Conservation (phyloP, 192 early-diverging fungal species). For the Coemansia nantahalensis region DNA sequence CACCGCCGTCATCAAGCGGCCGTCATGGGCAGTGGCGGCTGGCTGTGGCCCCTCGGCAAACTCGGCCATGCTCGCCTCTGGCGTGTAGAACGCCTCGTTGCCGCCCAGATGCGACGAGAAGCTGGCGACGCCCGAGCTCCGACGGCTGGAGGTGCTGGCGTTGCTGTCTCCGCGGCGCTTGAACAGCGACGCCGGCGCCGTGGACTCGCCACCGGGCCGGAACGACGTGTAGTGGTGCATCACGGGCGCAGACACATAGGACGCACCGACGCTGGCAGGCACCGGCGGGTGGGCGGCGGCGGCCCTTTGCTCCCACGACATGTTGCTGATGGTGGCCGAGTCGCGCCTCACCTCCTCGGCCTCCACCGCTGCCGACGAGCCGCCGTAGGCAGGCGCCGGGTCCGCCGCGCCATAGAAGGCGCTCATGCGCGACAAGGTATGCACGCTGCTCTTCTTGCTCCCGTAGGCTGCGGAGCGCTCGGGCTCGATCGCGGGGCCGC, state of each 20-base stretch:
- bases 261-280: not conserved
- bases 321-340: conserved; percentile 40
- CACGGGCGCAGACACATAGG: not conserved
- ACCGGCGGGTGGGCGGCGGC: not conserved
- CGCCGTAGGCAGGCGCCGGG: not conserved
- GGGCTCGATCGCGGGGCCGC: too few species aligned
- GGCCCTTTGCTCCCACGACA: conserved; percentile 13
- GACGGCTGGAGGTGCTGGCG: conserved; percentile 4
- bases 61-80: conserved; percentile 43
- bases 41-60: not conserved
- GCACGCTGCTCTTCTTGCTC: not conserved
- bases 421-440: conserved; percentile 33
- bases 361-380: not conserved
- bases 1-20: not conserved
- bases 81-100: conserved; percentile 42
- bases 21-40: too few species aligned
- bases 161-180: conserved; percentile 24
- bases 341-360: conserved; percentile 16
- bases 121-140: conserved; percentile 10
- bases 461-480: too few species aligned
- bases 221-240: not conserved
- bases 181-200: conserved; percentile 27
- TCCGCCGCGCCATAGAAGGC: conserved; percentile 29
- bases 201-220: not conserved
- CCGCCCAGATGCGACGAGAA: conserved; percentile 2